Percentiles rank a stretch among this genome's conserved stretches.
These are phyloP conservation scores for Fusarium dimerum DNA, from an alignment of 2,329 filamentous ascomycete species.

Conservation along the genomic window DNA sequence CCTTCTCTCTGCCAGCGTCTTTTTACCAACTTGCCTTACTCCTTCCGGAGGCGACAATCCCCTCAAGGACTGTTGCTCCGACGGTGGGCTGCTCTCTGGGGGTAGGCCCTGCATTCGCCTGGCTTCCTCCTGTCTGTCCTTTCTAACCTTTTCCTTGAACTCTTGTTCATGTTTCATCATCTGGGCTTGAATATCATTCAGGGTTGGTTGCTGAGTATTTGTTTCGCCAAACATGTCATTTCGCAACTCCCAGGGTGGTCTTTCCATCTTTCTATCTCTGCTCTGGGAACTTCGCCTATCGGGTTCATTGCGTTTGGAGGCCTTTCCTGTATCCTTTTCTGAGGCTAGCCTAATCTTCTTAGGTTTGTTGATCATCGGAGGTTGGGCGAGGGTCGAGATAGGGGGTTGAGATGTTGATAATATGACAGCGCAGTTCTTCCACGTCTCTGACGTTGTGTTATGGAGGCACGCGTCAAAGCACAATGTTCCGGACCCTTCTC, in stretches of 20 bases:
- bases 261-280: constrained; percentile 23
- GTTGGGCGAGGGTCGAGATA: constrained; percentile 56
- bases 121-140: constrained; percentile 68
- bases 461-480: constrained; percentile 64
- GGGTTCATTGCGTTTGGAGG: constrained; percentile 42
- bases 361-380: constrained; percentile 53
- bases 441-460: constrained; percentile 65
- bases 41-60: too few species aligned
- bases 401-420: constrained; percentile 65
- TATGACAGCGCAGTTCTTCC: constrained; percentile 59
- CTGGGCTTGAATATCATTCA: constrained; percentile 67
- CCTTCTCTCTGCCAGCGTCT: too few species aligned
- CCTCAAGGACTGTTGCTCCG: too few species aligned
- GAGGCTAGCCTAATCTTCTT: constrained; percentile 57
- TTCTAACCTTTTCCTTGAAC: constrained; percentile 80
- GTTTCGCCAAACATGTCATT: constrained; percentile 27
- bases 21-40: too few species aligned
- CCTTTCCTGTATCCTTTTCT: constrained; percentile 26
- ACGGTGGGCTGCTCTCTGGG: too few species aligned
- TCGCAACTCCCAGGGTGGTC: not conserved
- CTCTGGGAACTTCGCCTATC: constrained; percentile 33
- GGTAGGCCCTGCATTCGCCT: too few species aligned
- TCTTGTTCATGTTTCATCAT: constrained; percentile 82
- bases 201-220: constrained; percentile 63
- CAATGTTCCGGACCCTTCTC: constrained; percentile 51